These are phyloP conservation scores for Vaccinium macrocarpon DNA, from an alignment of 148 eudicot genomes.

Conservation along the genomic window DNA sequence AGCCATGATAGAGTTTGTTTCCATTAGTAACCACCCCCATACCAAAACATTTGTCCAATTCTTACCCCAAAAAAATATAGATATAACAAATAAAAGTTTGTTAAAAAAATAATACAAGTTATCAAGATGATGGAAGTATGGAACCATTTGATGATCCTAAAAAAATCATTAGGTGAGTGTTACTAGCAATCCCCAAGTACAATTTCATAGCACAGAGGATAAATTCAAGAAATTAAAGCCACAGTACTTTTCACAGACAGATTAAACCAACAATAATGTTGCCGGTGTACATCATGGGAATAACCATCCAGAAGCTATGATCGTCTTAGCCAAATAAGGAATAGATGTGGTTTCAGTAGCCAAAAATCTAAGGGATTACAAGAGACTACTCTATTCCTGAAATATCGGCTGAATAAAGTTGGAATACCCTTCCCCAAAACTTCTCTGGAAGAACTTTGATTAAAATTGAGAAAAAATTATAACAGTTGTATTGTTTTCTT, in stretches of 20 bases:
- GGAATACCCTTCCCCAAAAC: not conserved
- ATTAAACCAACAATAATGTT: not conserved
- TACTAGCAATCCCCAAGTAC: not conserved
- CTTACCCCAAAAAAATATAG: not conserved
- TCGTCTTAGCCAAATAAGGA: not conserved
- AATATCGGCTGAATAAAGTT: not conserved
- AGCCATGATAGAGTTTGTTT: constrained; percentile 5
- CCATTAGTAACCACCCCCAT: not conserved
- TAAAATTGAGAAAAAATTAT: not conserved
- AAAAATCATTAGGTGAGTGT: not conserved
- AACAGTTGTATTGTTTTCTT: not conserved
- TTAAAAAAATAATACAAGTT: no score
- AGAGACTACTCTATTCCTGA: not conserved
- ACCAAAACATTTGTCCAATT: not conserved
- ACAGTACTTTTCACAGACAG: not conserved
- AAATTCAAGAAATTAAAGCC: not conserved
- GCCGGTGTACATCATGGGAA: not conserved
- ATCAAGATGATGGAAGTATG: no score
- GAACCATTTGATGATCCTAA: not conserved
- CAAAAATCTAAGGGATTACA: no score
- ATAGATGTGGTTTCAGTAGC: not conserved
- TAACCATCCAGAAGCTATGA: not conserved
- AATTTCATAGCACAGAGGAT: not conserved
- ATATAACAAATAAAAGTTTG: not conserved
- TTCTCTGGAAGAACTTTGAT: not conserved